Base-by-base conservation (phyloP, 2,329 filamentous ascomycete species). In the Trichophyton verrucosum region DNA sequence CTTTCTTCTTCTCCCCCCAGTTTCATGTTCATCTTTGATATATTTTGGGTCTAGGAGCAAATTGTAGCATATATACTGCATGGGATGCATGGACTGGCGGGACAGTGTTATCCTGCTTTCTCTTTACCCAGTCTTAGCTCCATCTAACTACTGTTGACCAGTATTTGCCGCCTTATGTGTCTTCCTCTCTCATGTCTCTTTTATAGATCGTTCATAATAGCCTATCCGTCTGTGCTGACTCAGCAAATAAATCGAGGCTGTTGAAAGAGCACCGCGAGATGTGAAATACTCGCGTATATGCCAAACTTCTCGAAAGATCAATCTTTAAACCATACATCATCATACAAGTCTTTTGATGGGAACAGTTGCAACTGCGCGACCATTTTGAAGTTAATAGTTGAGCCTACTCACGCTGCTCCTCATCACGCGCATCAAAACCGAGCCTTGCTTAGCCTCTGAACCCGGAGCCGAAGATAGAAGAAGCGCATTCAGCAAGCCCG, bases 51-150 rank as follows among this genome's bases (percentile, higher is more conserved):
- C 33, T 55, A 55, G 51, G 51, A 36, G 51, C 24, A 55, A 55
- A 36, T 55, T 55, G 27, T 55, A 55, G 51, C 51, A 55, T 55
- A 55, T 55, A 55, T 55, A 55, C 51, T 55, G 51, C 24, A 55
- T 55, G 51, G 51, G 51, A 27, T 55, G 51, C 51, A 22, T 55
- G 51, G 51, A 20, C n/a, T 33, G 51, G 51, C 7, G 30, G 51
- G 51, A 55, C 51, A 36, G 27, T 55, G 51, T 17, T 27, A 33
- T 36, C 20, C 2, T n/a, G n/a, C 33, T 24, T 36, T 36, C 27
- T 55, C n/a, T 36, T 55, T 55, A 36, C 51, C 51, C 51, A 55
- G 27, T 9, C 51, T 27, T 51, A 51, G 46, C 22, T 27, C 46
- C n/a, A 36, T 55, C 51, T 55, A 36, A 36, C 24, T 55, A 55